Evolutionary conservation across 306 rosid genomes (phyloP).

Genomic region (Begonia masoniana): DNA sequence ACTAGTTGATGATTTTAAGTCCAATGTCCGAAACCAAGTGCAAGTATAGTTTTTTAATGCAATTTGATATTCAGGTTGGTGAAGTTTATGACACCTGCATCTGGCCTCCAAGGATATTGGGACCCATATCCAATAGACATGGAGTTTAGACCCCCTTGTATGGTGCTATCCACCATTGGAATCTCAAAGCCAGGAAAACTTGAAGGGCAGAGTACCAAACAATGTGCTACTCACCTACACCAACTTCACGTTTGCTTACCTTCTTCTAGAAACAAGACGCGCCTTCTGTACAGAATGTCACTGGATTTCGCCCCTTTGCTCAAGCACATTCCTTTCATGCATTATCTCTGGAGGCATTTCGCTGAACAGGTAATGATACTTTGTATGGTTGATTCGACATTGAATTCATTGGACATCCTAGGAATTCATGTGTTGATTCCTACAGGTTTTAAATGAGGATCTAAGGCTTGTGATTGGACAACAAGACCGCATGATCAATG

Average conservation of each 20-base stretch:
- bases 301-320: conserved; percentile 78
- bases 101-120: conserved; percentile 92
- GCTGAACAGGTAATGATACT: conserved; percentile 59
- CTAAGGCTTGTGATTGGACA: conserved; percentile 74
- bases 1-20: background rate
- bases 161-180: conserved; percentile 89
- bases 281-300: conserved; percentile 86
- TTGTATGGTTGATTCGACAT: no score
- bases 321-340: conserved; percentile 70
- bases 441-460: conserved; percentile 80
- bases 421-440: background rate
- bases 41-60: background rate
- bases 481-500: conserved; percentile 76
- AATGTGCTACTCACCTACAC: conserved; percentile 77
- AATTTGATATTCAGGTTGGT: conserved; percentile 58
- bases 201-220: conserved; percentile 59
- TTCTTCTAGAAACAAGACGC: conserved; percentile 64
- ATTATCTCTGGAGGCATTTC: conserved; percentile 71
- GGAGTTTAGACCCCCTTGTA: conserved; percentile 95
- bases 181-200: conserved; percentile 90
- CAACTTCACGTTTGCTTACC: conserved; percentile 95
- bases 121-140: conserved; percentile 95
- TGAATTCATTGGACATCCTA: no score
- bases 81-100: conserved; percentile 76
- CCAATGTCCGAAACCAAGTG: background rate